Percentiles rank a stretch among this genome's conserved stretches.
Evolutionary conservation across 371 early-diverging fungal genomes (phyloP).

Genomic region (Mucor saturninus): DNA sequence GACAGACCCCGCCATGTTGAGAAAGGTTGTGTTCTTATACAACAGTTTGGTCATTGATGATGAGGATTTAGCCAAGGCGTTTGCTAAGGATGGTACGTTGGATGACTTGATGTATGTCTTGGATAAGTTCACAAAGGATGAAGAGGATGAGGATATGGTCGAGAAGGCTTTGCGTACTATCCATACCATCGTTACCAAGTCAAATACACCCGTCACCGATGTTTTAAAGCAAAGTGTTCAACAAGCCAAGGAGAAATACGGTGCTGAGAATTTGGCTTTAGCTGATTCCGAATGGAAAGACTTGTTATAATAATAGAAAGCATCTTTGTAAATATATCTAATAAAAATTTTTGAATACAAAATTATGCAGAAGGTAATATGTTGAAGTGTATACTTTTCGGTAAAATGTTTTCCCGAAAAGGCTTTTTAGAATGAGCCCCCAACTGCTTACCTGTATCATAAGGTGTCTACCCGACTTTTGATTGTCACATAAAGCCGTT

Average conservation of each 20-base stretch:
- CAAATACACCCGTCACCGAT: conserved; percentile 19
- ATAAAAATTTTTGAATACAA: neutral
- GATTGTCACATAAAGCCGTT: too few relatives aligned
- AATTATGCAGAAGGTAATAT: too few relatives aligned
- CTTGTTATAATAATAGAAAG: conserved; percentile 22
- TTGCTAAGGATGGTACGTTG: conserved; percentile 44
- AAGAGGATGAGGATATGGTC: conserved; percentile 69
- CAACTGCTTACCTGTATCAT: too few relatives aligned
- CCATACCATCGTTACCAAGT: conserved; percentile 41
- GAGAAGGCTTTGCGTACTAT: conserved; percentile 63
- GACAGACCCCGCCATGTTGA: conserved; percentile 48
- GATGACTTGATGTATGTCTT: conserved; percentile 44
- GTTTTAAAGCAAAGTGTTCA: conserved; percentile 40
- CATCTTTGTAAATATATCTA: neutral
- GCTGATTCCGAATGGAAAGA: conserved; percentile 54
- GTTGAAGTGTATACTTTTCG: too few relatives aligned
- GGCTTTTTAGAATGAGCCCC: too few relatives aligned
- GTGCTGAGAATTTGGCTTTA: conserved; percentile 45
- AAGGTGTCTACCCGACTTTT: too few relatives aligned
- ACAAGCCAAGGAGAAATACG: conserved; percentile 46
- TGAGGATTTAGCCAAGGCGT: conserved; percentile 21
- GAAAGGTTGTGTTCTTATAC: conserved; percentile 70
- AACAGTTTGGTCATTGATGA: conserved; percentile 63
- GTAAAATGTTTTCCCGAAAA: too few relatives aligned
- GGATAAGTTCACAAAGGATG: conserved; percentile 45